These are phyloP conservation scores for Quercus tomentella DNA, from an alignment of 331 rosid species.

Conservation along the genomic window DNA sequence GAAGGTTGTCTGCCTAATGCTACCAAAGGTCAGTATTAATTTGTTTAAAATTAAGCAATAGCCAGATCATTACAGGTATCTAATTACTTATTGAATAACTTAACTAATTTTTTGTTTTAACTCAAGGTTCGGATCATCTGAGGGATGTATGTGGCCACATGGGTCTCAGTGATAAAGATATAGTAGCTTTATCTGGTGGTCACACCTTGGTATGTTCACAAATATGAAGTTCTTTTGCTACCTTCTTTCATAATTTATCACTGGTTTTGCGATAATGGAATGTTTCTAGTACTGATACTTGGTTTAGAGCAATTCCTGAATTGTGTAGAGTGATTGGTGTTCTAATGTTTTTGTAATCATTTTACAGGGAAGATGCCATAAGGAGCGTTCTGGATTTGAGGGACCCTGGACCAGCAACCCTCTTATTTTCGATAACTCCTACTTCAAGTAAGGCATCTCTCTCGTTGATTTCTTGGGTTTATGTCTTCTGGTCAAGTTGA, in stretches of 20 bases:
- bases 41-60: neutral
- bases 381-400: slow-evolving; percentile 68
- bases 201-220: slow-evolving; percentile 57
- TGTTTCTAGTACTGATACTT: neutral
- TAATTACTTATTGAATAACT: neutral
- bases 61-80: neutral
- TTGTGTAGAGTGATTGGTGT: neutral
- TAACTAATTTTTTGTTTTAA: neutral
- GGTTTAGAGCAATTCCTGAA: neutral
- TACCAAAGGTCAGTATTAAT: slow-evolving; percentile 34
- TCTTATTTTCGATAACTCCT: slow-evolving; percentile 50
- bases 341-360: neutral
- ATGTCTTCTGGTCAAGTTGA: neutral
- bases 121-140: slow-evolving; percentile 51
- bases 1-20: slow-evolving; percentile 73
- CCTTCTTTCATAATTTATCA: neutral
- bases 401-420: slow-evolving; percentile 64
- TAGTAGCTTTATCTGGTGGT: slow-evolving; percentile 62
- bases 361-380: slow-evolving; percentile 58
- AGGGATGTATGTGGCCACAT: slow-evolving; percentile 59
- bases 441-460: slow-evolving; percentile 40
- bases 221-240: neutral
- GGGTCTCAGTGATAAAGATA: slow-evolving; percentile 62
- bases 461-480: neutral
- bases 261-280: neutral